phyloP scores from a whole-genome alignment of 225 moss, liverwort and hornwort species.

The Polytrichum formosum region DNA sequence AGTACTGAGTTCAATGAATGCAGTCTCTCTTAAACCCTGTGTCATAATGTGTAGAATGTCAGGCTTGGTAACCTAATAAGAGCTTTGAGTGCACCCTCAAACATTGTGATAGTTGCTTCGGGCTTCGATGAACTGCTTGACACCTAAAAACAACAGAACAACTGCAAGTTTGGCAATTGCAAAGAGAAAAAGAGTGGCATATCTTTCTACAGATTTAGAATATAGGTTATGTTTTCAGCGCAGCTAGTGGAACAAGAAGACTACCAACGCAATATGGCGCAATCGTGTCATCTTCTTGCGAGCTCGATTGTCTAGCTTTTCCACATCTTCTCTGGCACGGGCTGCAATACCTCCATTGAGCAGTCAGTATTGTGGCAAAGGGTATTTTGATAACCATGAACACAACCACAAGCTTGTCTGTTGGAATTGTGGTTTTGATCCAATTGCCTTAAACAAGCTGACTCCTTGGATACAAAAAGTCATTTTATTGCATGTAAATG shows the following conservation, averaged over 20 bases:
- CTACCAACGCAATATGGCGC: slow-evolving; percentile 69
- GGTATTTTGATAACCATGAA: background rate
- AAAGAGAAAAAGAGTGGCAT: too few relatives aligned
- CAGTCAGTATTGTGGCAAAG: background rate
- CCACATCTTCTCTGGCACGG: slow-evolving; percentile 80
- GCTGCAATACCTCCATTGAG: slow-evolving; percentile 36
- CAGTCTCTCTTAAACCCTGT: slow-evolving; percentile 79
- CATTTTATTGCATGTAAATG: background rate
- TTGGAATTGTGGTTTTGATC: too few relatives aligned
- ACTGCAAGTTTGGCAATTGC: too few relatives aligned
- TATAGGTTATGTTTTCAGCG: background rate
- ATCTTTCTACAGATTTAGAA: too few relatives aligned
- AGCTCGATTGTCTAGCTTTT: slow-evolving; percentile 78
- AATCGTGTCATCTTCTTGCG: slow-evolving; percentile 77
- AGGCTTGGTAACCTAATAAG: background rate
- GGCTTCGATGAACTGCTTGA: too few relatives aligned
- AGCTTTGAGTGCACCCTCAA: too few relatives aligned
- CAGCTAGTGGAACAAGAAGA: background rate
- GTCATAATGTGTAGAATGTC: too few relatives aligned
- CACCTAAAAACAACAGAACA: too few relatives aligned
- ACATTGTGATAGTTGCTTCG: too few relatives aligned
- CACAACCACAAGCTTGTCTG: background rate
- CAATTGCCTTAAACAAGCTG: background rate
- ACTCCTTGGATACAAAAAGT: background rate
- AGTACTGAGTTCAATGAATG: slow-evolving; percentile 60